Evolutionary conservation across 768 basidiomycete species (phyloP).

Genomic region (Cystofilobasidium bisporidii): DNA sequence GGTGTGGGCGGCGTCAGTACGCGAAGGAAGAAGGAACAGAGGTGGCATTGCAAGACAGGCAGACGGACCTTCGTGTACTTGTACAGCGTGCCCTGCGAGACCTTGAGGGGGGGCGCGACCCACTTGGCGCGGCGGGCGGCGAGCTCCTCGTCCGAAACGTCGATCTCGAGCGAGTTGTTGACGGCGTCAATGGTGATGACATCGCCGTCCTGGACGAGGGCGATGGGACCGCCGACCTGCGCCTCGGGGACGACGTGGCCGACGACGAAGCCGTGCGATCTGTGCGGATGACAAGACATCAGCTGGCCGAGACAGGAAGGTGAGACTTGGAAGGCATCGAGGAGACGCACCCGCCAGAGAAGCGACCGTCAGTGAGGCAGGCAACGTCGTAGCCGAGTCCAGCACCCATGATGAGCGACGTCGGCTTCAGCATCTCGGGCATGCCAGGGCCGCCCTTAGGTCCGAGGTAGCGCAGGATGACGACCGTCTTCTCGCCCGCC

Average conservation of each 20-base stretch:
- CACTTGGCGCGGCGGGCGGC: slow-evolving; percentile 60
- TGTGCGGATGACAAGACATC: slow-evolving; percentile 36
- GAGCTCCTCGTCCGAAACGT: slow-evolving; percentile 69
- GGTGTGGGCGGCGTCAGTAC: too few species aligned
- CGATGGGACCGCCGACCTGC: slow-evolving; percentile 86
- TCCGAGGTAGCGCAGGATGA: slow-evolving; percentile 88
- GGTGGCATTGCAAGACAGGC: too few species aligned
- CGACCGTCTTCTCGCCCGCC: slow-evolving; percentile 92
- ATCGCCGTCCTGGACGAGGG: slow-evolving; percentile 79
- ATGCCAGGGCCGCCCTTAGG: slow-evolving; percentile 96
- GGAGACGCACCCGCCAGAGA: slow-evolving; percentile 80
- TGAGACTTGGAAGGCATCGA: slow-evolving; percentile 19
- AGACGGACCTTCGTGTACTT: slow-evolving; percentile 62
- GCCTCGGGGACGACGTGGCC: slow-evolving; percentile 97
- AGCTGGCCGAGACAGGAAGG: too few species aligned
- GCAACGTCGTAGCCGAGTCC: slow-evolving; percentile 93
- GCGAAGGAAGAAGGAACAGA: too few species aligned
- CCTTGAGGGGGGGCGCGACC: slow-evolving; percentile 79
- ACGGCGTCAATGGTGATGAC: slow-evolving; percentile 78
- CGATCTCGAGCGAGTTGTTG: slow-evolving; percentile 65
- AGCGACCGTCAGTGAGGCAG: slow-evolving; percentile 93
- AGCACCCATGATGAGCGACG: slow-evolving; percentile 96
- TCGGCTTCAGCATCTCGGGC: slow-evolving; percentile 98
- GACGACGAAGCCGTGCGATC: slow-evolving; percentile 88
- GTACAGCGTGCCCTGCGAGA: slow-evolving; percentile 48